A percentile compares a stretch with the other conserved stretches of the same genome.
phyloP scores from a whole-genome alignment of 352 stramenopile genomes.

The Phytophthora quininea region DNA sequence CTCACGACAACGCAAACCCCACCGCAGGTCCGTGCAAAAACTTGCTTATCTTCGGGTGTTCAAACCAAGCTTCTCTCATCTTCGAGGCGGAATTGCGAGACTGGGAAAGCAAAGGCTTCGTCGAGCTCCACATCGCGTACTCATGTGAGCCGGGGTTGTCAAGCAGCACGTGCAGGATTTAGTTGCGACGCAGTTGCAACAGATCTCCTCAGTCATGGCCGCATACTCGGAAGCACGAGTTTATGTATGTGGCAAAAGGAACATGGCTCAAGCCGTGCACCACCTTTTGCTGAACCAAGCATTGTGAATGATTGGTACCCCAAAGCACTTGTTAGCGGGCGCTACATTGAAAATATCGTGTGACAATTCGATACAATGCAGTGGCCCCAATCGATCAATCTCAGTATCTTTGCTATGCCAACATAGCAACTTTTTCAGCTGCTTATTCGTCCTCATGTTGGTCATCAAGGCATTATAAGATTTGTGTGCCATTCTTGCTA shows the following conservation, averaged over 20 bases:
- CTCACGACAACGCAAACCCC: not conserved
- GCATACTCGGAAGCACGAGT: conserved; percentile 20
- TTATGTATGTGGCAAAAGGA: conserved; percentile 33
- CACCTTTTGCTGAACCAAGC: conserved; percentile 6
- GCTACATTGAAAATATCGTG: conserved; percentile 24
- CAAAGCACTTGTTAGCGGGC: conserved; percentile 22
- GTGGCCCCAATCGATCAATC: too few relatives aligned
- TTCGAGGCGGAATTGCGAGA: conserved; percentile 41
- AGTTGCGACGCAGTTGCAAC: conserved; percentile 20
- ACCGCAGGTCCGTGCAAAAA: conserved; percentile 16
- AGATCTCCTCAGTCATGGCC: conserved; percentile 28
- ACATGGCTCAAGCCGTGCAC: conserved; percentile 25
- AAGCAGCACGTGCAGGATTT: conserved; percentile 35
- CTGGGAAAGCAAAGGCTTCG: conserved; percentile 35
- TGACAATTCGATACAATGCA: not conserved
- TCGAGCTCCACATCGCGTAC: conserved; percentile 37
- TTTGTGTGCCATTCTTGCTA: too few relatives aligned
- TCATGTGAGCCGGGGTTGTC: conserved; percentile 12
- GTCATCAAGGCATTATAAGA: too few relatives aligned
- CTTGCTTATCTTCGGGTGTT: conserved; percentile 41
- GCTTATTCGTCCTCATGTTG: too few relatives aligned
- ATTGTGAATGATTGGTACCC: conserved; percentile 18
- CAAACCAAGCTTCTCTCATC: conserved; percentile 32
- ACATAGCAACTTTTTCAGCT: too few relatives aligned
- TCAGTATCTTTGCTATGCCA: too few relatives aligned